Evolutionary conservation across 495 filamentous ascomycete species (phyloP), one percentile per base, ranked within the genome.

Genomic region (Penicillium psychrofluorescens): DNA sequence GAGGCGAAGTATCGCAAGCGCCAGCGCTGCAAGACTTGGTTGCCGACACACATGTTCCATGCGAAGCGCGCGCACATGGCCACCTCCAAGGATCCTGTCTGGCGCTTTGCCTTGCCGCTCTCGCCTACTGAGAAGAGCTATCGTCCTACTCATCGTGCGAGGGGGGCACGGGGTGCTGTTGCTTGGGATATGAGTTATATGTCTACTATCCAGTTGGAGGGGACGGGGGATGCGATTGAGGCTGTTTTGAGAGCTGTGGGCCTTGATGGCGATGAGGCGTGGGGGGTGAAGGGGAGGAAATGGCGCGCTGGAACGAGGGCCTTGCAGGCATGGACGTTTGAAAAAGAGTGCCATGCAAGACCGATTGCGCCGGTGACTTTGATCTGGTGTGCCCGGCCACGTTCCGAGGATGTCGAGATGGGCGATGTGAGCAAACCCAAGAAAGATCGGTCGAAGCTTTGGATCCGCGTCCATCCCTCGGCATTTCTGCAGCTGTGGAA

Each of bases 151-250:
- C 90, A 96, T 66, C 76, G 94, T 32, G 86, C 90, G n/a, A 76
- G 73, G 31, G 80, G 79, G 12, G 71, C 83, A 12, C 65, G 79
- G 41, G 81, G 81, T 14, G 78, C 76, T 40, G 75, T 91, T 8
- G 84, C 78, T 4, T 98, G 94, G 91, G 92, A 98, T 67, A 88
- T 81, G 78, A 96, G 90, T 56, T 98, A 95, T 59, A 87, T 92
- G 67, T 81, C 87, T 58, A 96, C 88, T 2, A 82, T 95, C 49
- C 76, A 82, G 29, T 53, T 96, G 2, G 84, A 85, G 44, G 92
- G 94, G 7, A 58, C 68, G 4, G 75, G 79, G 35, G 54, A 66
- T 10, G 81, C 78, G 22, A 58, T 95, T 15, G 67, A 80, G 42
- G 76, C 75, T 14, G 67, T 92, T 15, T 51, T 97, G 28, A 77